phyloP scores from a whole-genome alignment of 306 rosid genomes.

The Delonix regia region DNA sequence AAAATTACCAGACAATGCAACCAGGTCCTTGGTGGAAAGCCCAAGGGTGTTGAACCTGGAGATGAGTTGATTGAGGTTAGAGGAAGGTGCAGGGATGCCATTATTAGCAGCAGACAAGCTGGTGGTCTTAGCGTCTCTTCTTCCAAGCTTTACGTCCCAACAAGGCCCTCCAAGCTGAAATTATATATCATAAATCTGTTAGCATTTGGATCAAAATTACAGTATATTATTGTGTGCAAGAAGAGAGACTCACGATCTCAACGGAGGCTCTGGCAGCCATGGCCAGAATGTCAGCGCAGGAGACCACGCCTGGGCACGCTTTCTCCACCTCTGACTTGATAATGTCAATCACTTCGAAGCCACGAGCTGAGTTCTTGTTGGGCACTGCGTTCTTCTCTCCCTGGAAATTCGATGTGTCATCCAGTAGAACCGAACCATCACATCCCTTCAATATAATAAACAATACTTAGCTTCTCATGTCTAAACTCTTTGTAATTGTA shows the following conservation, averaged over 20 bases:
- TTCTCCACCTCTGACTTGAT: constrained; percentile 75
- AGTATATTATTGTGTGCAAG: too few relatives aligned
- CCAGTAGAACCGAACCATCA: constrained; percentile 84
- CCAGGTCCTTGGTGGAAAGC: constrained; percentile 78
- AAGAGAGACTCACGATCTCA: constrained; percentile 39
- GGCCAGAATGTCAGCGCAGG: constrained; percentile 86
- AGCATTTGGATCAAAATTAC: too few relatives aligned
- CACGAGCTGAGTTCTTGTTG: constrained; percentile 72
- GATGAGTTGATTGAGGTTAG: constrained; percentile 63
- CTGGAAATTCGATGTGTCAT: constrained; percentile 65
- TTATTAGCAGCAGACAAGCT: constrained; percentile 78
- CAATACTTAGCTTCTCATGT: neutral
- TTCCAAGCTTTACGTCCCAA: constrained; percentile 85
- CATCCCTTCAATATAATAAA: constrained; percentile 59
- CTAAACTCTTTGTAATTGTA: too few relatives aligned
- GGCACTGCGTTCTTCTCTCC: constrained; percentile 87
- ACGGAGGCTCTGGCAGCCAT: constrained; percentile 79
- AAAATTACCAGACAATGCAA: constrained; percentile 67
- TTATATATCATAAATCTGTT: too few relatives aligned
- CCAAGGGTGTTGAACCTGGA: constrained; percentile 64
- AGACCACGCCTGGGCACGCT: constrained; percentile 72
- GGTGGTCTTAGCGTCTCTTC: constrained; percentile 76
- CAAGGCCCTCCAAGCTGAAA: constrained; percentile 80
- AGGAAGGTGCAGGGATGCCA: constrained; percentile 71
- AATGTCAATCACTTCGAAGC: constrained; percentile 74